A percentile compares a stretch with the other conserved stretches of the same genome.
Conservation (phyloP, 73 alveolate genomes). For the Tetrahymena elliotti region DNA sequence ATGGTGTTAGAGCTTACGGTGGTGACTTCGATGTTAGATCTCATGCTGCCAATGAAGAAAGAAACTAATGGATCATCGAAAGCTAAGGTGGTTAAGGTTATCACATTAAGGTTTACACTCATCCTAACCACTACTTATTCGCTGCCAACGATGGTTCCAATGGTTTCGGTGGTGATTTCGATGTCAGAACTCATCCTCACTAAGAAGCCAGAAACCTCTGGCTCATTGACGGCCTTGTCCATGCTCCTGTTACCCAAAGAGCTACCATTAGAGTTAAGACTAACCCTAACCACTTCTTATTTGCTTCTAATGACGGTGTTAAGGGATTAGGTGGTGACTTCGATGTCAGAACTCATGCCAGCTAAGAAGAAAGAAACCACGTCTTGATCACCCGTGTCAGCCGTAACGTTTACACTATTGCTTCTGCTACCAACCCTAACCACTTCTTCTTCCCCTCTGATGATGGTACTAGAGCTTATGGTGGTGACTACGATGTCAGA, state of each 20-base stretch:
- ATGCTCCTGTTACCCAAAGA: slow-evolving; percentile 6
- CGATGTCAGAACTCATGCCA: slow-evolving; percentile 9
- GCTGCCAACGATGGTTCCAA: slow-evolving; percentile 29
- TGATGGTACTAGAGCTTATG: neutral
- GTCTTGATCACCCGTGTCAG: neutral
- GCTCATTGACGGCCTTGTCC: slow-evolving; percentile 14
- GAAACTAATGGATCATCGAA: slow-evolving; percentile 41
- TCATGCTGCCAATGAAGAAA: slow-evolving; percentile 16
- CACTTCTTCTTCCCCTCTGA: neutral
- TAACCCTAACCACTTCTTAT: slow-evolving; percentile 17
- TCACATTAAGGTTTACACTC: neutral
- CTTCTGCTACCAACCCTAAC: neutral
- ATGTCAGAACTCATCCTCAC: slow-evolving; percentile 23
- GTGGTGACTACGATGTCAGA: neutral
- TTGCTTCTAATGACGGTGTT: slow-evolving; percentile 20
- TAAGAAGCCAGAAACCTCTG: slow-evolving; percentile 12
- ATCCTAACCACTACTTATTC: slow-evolving; percentile 19
- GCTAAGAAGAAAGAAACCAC: neutral
- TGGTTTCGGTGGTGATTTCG: slow-evolving; percentile 11
- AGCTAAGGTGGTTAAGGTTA: slow-evolving; percentile 1
- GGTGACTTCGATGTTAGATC: slow-evolving; percentile 35
- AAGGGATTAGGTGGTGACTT: slow-evolving; percentile 5
- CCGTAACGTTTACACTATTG: neutral
- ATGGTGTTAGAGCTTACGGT: slow-evolving; percentile 1
- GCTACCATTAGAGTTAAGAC: neutral